These are phyloP conservation scores for Colletotrichum sp. DNA, from an alignment of 2,329 filamentous ascomycete genomes.

Conservation along the genomic window DNA sequence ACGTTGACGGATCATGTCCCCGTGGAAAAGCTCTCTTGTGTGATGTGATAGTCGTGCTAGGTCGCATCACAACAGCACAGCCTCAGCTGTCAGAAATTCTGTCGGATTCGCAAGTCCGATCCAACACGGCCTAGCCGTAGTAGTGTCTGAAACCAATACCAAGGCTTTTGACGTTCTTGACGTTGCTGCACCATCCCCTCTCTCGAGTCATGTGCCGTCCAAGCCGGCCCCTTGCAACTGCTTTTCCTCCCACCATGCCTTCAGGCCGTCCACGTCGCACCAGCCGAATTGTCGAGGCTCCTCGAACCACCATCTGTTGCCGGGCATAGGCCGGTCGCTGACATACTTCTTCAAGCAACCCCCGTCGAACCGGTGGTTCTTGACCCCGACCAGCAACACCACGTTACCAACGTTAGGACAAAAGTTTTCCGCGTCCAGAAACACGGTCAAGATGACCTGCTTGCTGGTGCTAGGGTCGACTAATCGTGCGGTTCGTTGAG, in stretches of 20 bases:
- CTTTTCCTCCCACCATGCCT: constrained; percentile 46
- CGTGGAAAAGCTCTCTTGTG: not conserved
- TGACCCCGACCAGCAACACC: constrained; percentile 58
- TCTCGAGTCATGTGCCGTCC: not conserved
- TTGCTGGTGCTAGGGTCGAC: constrained; percentile 57
- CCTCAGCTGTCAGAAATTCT: not conserved
- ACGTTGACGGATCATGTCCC: not conserved
- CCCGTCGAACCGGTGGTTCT: constrained; percentile 61
- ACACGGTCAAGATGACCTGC: constrained; percentile 58
- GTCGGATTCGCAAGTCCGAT: not conserved
- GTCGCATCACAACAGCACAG: not conserved
- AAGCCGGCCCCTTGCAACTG: not conserved
- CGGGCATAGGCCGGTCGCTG: constrained; percentile 37
- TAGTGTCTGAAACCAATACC: not conserved
- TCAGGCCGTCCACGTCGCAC: constrained; percentile 53
- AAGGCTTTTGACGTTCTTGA: not conserved
- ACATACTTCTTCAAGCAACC: constrained; percentile 50
- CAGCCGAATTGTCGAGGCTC: constrained; percentile 50
- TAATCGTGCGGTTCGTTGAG: constrained; percentile 57
- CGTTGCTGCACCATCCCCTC: not conserved
- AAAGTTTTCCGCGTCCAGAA: constrained; percentile 57
- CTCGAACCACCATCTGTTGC: constrained; percentile 56
- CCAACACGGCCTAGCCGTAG: not conserved
- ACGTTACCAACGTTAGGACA: constrained; percentile 50
- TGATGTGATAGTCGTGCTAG: not conserved